Evolutionary conservation across 257 asterid genomes (phyloP).

Genomic region (Solanum megistacrolobum): DNA sequence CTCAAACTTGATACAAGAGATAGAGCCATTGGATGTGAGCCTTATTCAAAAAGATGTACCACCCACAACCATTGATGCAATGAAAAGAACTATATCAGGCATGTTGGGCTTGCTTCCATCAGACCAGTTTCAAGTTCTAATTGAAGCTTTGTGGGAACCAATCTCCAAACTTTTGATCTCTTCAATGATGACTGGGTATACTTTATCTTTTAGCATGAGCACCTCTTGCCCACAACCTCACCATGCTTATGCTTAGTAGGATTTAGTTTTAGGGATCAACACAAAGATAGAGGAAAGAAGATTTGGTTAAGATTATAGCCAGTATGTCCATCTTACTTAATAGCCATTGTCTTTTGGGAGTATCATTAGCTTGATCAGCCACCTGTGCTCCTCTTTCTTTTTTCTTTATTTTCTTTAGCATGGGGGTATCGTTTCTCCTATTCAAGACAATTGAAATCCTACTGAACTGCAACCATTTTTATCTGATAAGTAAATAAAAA

Average conservation of each 20-base stretch:
- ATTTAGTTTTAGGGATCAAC: background rate
- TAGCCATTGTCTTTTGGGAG: background rate
- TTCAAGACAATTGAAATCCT: background rate
- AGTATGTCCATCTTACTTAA: background rate
- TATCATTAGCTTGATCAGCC: background rate
- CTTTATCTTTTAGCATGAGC: background rate
- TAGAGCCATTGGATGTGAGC: conserved; percentile 93
- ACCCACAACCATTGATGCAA: conserved; percentile 74
- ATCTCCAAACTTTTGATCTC: conserved; percentile 82
- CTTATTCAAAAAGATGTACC: conserved; percentile 87
- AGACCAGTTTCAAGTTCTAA: conserved; percentile 76
- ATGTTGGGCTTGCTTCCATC: conserved; percentile 95
- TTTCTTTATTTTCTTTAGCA: background rate
- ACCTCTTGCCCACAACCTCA: background rate
- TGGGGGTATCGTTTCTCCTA: background rate
- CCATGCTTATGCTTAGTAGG: background rate
- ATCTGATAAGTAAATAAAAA: background rate
- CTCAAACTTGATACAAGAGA: conserved; percentile 60
- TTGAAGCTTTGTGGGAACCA: conserved; percentile 90
- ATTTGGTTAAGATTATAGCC: background rate
- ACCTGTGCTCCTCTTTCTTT: background rate
- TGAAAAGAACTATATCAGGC: conserved; percentile 92
- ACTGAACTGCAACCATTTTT: background rate
- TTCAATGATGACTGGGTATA: conserved; percentile 95
- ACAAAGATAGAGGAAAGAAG: background rate